Evolutionary conservation across 768 basidiomycete genomes (phyloP), one percentile per base, ranked within the genome.

Genomic region (Ramaria rubella): DNA sequence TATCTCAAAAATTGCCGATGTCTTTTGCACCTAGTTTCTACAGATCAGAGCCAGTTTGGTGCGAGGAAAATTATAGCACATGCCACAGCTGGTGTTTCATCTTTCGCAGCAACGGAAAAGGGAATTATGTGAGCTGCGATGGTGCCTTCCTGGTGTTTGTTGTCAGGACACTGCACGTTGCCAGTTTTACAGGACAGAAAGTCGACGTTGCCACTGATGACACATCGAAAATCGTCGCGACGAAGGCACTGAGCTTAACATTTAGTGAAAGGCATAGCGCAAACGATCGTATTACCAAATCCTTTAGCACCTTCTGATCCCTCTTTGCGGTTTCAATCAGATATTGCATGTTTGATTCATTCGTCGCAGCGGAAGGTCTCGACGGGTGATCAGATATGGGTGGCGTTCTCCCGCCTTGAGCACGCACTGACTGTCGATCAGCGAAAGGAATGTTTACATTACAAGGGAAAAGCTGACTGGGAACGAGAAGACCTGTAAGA

Each of bases 191-290:
- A 23, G 14, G 61, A 60, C 5, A 43, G 38, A 26, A 17, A 8
- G 54, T 63, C 61, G 38, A 49, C 59, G n/a, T 17, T 19, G 5
- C 59, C 59, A 9, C 58, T 58, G 44, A 62, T 24, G 58, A 59
- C 52, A 23, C 62, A 63, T 14, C 53, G 36, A 34, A 57, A 62
- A 9, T 59, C 62, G 38, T 63, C 62, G 33, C 62, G 61, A 19
- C 57, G 12, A 21, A 63, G 54, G 21, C 36, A 38, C 36, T n/a
- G 36, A 38, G n/a, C 36, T 11, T n/a, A 38, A 38, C 11, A 38
- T 38, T 38, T 38, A 38, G 36, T 38, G 36, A 11, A 38, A 38
- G 36, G 36, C 36, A 38, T 38, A 38, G 36, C 36, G 36, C 36
- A 38, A n/a, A 38, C 36, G n/a, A n/a, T 38, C 36, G 36, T n/a